A percentile compares a stretch with the other conserved stretches of the same genome.
Conservation (phyloP, 75 land plant species). For the Larix kaempferi region DNA sequence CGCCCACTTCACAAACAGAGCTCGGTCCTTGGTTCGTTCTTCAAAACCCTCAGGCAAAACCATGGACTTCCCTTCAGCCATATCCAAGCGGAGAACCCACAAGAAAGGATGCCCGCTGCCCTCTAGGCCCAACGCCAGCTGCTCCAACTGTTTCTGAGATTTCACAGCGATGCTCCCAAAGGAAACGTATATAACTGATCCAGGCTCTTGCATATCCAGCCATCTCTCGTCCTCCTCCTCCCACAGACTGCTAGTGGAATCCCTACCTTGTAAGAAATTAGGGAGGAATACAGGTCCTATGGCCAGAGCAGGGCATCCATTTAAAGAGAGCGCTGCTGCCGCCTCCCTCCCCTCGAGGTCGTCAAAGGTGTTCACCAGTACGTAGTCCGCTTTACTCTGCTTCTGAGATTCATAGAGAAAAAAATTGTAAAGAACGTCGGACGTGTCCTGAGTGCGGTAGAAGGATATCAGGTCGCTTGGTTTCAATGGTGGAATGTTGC, state of each 20-base stretch:
- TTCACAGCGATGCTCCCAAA: conserved; percentile 30
- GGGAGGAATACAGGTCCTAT: background rate
- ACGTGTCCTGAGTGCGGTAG: background rate
- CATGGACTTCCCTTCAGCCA: background rate
- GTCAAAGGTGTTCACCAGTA: background rate
- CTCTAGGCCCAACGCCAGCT: conserved; percentile 22
- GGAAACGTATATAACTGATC: conserved; percentile 33
- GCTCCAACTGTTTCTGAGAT: conserved; percentile 15
- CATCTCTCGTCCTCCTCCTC: conserved; percentile 16
- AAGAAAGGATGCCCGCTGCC: conserved; percentile 15
- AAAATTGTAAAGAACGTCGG: background rate
- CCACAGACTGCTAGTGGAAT: background rate
- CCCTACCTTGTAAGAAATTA: background rate
- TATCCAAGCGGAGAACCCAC: conserved; percentile 23
- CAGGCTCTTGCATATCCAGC: conserved; percentile 23
- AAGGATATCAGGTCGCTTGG: background rate
- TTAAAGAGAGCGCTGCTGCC: background rate
- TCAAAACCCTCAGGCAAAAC: background rate
- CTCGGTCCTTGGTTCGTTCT: background rate
- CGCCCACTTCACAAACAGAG: too few relatives aligned
- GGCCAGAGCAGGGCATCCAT: background rate
- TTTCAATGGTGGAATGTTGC: background rate
- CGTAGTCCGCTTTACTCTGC: background rate
- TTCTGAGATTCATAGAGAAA: background rate
- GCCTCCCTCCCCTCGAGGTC: background rate